phyloP scores from a whole-genome alignment of 257 asterid species.

The Ehretia macrophylla region DNA sequence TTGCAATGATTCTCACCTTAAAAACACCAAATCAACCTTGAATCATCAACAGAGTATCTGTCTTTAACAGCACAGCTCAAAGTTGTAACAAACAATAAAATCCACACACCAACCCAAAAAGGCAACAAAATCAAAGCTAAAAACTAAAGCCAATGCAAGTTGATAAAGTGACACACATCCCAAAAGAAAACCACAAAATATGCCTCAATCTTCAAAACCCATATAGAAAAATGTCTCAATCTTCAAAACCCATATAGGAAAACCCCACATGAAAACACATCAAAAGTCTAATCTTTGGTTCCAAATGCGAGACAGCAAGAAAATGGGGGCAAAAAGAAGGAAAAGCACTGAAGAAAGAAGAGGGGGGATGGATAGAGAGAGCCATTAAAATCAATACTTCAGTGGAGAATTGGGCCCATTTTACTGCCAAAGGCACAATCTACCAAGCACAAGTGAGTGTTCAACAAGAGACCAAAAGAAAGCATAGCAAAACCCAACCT shows the following conservation, averaged over 20 bases:
- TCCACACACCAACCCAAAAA: background rate
- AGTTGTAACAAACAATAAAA: too few species aligned
- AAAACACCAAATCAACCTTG: background rate
- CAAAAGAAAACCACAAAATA: too few species aligned
- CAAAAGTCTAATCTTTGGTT: background rate
- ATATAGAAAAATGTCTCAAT: background rate
- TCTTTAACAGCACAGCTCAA: too few species aligned
- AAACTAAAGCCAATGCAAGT: background rate
- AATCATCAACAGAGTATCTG: background rate
- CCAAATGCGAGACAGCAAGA: constrained; percentile 32
- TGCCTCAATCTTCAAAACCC: background rate
- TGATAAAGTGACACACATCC: background rate
- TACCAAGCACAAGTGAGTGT: constrained; percentile 38
- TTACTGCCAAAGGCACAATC: constrained; percentile 30
- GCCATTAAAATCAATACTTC: constrained; percentile 27
- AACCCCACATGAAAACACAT: background rate
- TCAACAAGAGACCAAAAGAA: constrained; percentile 21
- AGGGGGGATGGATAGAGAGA: constrained; percentile 19
- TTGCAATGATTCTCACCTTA: background rate
- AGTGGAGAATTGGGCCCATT: constrained; percentile 65
- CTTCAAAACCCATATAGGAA: background rate
- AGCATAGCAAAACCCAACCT: constrained; percentile 16
- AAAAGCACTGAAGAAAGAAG: constrained; percentile 27
- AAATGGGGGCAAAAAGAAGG: constrained; percentile 21
- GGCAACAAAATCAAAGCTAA: background rate